Base-by-base conservation (phyloP, 192 early-diverging fungal species). In the Endogone sp. region DNA sequence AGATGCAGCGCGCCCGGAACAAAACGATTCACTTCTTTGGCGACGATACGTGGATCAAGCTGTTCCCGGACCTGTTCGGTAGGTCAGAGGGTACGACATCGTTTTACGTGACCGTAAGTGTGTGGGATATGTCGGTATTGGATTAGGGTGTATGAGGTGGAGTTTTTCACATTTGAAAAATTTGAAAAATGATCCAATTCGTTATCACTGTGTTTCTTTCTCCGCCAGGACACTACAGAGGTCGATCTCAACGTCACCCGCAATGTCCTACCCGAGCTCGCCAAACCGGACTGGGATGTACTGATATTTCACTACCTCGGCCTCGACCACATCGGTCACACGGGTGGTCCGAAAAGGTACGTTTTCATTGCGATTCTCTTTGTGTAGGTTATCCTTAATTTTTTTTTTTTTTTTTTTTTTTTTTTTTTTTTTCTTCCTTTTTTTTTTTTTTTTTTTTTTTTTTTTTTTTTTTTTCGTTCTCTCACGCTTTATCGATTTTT, bases 21-120 rank as follows among this genome's bases (percentile, higher is more conserved):
- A 82, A 82, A 56, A 84, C 84, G 16, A 71, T 93, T 10, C 82
- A 87, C 24, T 94, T 95, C 63, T 90, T 94, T 81, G 96, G 96
- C 62, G 96, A 98, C 74, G 95, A 98, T 65, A 98, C 96, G 0
- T 99, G 97, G 97, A 86, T 88, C 25, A 85, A 85, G 62, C 71
- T 99, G 65, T 99, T 93, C 68, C 94, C 94, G 3, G 76, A 80
- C 0, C 68, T 85, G 27, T 85, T 93, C 30, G 71, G 68, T 29
- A 73, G 80, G 61, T 82, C 81, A 2, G 91, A 91, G 55, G 88
- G 86, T 3, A 88, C 86, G 2, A 84, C 85, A 0, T 88, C 86
- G 0, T 89, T 90, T 16, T 90, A 87, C 64, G 87, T 87, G 6
- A 85, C 88, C 57, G 84, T 91, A 85, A 71, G 91, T 91, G 0